Evolutionary conservation across 1,284 basidiomycete species (phyloP).

Genomic region (Cutaneotrichosporon mucoides): DNA sequence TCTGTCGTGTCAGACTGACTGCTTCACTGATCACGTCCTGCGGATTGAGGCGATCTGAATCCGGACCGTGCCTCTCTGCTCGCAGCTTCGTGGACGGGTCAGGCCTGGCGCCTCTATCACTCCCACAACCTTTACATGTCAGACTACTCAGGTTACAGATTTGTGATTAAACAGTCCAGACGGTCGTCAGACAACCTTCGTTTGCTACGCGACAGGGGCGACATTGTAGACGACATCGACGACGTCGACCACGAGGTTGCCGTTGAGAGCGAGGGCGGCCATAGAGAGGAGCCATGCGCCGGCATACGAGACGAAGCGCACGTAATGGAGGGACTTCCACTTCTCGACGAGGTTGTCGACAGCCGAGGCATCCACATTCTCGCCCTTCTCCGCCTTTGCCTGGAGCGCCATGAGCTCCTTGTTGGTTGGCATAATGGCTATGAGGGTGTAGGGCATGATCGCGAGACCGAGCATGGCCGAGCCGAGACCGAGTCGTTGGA

Average conservation of each 20-base stretch:
- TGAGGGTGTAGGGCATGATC: conserved; percentile 26
- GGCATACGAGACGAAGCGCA: conserved; percentile 12
- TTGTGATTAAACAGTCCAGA: too few species aligned
- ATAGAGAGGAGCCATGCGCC: conserved; percentile 10
- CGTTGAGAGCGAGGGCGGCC: conserved; percentile 10
- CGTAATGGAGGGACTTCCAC: conserved; percentile 24
- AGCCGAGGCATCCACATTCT: conserved; percentile 1
- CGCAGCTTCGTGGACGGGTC: too few species aligned
- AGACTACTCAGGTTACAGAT: too few species aligned
- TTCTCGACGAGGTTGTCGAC: conserved; percentile 18
- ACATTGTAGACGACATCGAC: conserved; percentile 5
- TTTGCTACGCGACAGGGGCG: not conserved
- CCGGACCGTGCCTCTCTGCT: too few species aligned
- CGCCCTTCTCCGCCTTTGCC: not conserved
- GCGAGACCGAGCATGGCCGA: conserved; percentile 18
- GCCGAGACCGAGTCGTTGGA: conserved; percentile 19
- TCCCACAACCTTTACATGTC: too few species aligned
- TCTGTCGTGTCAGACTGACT: not conserved
- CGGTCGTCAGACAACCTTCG: too few species aligned
- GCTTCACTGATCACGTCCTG: too few species aligned
- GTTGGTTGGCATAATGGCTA: conserved; percentile 21
- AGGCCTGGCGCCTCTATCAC: too few species aligned
- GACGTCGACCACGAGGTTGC: not conserved
- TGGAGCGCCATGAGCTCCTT: conserved; percentile 14
- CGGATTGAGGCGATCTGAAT: too few species aligned